Conservation (phyloP, 2,329 filamentous ascomycete species). For the Penicillium nordicum region DNA sequence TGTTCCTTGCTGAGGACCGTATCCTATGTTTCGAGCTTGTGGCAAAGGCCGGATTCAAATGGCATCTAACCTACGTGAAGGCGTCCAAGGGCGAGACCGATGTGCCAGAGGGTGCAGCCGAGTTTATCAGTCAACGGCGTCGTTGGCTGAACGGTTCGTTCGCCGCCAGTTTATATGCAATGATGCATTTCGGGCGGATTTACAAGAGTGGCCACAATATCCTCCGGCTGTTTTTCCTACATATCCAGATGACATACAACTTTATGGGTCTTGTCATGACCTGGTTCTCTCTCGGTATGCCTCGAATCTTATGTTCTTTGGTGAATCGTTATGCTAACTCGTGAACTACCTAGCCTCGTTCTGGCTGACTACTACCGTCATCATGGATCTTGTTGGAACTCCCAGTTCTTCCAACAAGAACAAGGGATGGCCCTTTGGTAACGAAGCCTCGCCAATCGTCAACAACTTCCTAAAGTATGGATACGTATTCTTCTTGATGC, state of each 20-base stretch:
- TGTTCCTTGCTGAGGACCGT: constrained; percentile 99
- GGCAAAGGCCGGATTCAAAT: constrained; percentile 95
- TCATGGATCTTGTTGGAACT: constrained; percentile 27
- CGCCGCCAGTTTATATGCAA: constrained; percentile 87
- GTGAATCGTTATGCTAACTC: not conserved
- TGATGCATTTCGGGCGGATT: constrained; percentile 97
- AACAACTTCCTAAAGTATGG: constrained; percentile 87
- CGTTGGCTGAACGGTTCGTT: constrained; percentile 99
- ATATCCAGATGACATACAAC: constrained; percentile 93
- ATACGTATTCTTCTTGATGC: constrained; percentile 82
- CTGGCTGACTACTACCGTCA: constrained; percentile 27
- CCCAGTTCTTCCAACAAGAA: constrained; percentile 19
- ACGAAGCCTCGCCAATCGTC: constrained; percentile 63
- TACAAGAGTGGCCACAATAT: constrained; percentile 97
- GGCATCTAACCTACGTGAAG: constrained; percentile 98
- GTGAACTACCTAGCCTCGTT: constrained; percentile 17
- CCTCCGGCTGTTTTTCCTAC: constrained; percentile 95
- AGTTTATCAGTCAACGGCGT: constrained; percentile 95
- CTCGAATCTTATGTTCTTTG: constrained; percentile 7
- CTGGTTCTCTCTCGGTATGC: constrained; percentile 69
- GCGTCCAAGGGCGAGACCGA: constrained; percentile 98
- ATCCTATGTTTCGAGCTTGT: constrained; percentile 98
- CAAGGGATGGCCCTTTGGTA: constrained; percentile 25
- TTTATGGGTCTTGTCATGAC: constrained; percentile 78
- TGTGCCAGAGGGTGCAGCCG: constrained; percentile 88